Percentiles rank a stretch among this genome's conserved stretches.
Evolutionary conservation across 495 filamentous ascomycete genomes (phyloP).

Genomic region (Usnea hakonensis): DNA sequence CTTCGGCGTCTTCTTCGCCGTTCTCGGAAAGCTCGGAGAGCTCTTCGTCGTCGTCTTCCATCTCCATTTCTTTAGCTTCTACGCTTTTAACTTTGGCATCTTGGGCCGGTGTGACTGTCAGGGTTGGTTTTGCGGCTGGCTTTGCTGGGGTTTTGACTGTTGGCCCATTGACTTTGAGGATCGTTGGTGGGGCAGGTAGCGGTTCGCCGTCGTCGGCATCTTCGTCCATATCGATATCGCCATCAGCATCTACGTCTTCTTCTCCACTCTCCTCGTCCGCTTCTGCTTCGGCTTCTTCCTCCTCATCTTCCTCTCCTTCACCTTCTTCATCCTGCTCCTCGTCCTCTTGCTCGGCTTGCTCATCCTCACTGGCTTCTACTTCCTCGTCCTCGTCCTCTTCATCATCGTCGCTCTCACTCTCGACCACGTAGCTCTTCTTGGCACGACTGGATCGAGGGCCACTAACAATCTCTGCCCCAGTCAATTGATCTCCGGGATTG

Average conservation of each 20-base stretch:
- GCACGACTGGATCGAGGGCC: constrained; percentile 56
- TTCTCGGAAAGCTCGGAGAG: constrained; percentile 41
- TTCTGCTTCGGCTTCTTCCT: constrained; percentile 51
- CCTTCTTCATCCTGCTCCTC: constrained; percentile 55
- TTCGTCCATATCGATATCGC: constrained; percentile 50
- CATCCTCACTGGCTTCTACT: constrained; percentile 39
- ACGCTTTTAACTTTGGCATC: constrained; percentile 42
- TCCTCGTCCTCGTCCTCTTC: constrained; percentile 44
- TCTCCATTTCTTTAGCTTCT: constrained; percentile 53
- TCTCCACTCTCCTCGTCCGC: constrained; percentile 43
- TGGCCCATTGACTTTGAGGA: constrained; percentile 27
- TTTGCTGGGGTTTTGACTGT: constrained; percentile 20
- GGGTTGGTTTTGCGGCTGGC: constrained; percentile 27
- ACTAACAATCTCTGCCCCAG: constrained; percentile 42
- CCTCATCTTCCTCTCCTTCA: constrained; percentile 47
- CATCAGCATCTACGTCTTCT: constrained; percentile 33
- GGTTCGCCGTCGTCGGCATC: constrained; percentile 47
- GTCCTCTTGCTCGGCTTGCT: constrained; percentile 35
- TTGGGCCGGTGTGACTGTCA: constrained; percentile 34
- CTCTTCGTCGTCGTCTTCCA: constrained; percentile 48
- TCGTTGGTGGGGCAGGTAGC: constrained; percentile 22
- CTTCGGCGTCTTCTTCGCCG: constrained; percentile 44
- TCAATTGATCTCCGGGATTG: constrained; percentile 26
- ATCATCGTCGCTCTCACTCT: constrained; percentile 46
- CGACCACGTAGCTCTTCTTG: constrained; percentile 62